These are phyloP conservation scores for Lepidium aucheri DNA, from an alignment of 345 rosid species.

Conservation along the genomic window DNA sequence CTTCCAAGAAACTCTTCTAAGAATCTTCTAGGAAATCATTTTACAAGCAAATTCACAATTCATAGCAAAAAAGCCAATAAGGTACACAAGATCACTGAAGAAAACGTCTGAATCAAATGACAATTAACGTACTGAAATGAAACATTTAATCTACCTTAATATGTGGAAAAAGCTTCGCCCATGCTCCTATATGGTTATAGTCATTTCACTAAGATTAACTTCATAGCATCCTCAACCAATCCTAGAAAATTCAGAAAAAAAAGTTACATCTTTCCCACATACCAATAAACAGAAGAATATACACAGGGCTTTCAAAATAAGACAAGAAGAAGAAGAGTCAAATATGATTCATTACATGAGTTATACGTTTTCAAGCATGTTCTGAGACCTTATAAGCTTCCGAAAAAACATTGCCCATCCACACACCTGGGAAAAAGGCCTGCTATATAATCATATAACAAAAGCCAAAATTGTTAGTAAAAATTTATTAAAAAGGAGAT, in stretches of 20 bases:
- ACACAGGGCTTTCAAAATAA: background rate
- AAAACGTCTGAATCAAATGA: background rate
- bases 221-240: slow-evolving; percentile 1
- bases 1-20: no score
- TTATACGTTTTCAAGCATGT: slow-evolving; percentile 35
- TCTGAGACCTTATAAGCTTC: slow-evolving; percentile 51
- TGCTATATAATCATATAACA: slow-evolving; percentile 14
- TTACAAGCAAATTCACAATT: background rate
- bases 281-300: background rate
- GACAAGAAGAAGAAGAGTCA: background rate
- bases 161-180: background rate
- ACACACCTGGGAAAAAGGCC: slow-evolving; percentile 63
- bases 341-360: background rate
- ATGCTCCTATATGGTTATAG: background rate
- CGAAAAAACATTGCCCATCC: slow-evolving; percentile 52
- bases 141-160: background rate
- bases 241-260: background rate
- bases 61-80: background rate
- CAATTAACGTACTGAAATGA: background rate
- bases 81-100: background rate
- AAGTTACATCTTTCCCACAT: background rate
- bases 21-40: background rate
- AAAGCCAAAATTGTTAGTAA: background rate
- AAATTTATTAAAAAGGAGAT: background rate
- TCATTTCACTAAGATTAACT: slow-evolving; percentile 10